Base-by-base conservation (phyloP, 164 flowering plant species). In the Stephania cephalantha region DNA sequence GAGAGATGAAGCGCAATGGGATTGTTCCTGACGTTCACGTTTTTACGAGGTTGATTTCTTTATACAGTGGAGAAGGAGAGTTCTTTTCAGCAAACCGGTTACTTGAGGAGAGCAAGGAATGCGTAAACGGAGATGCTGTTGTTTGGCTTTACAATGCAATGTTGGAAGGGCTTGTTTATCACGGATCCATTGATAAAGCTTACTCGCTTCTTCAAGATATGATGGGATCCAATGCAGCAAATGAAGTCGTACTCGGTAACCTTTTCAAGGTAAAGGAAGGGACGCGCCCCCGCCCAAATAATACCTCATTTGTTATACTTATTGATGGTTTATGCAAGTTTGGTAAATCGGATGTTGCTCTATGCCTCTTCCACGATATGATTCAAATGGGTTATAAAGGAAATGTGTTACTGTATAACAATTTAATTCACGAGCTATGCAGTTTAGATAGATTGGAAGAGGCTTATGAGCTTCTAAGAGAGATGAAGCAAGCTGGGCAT, bases 371-470 rank as follows among this genome's bases (percentile, higher is more conserved):
- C 65, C 20, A 35, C 46, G 83, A 76, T n/a, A 89, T 95, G 97
- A 76, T 68, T 66, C 79, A 25, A 64, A 55, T 77, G 68, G 88
- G 90, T 17, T 88, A 85, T 78, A 70, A 71, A 64, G 79, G 76
- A 29, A 85, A 77, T 80, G 31, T 84, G 29, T 69, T 84, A 9
- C 73, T 90, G 66, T 95, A 84, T 78, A 95, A 95, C 76, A 89
- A 93, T 71, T 68, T 95, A 46, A 95, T 95, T 71, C 80, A 86
- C 53, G 82, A 78, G 55, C 82, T 93, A 46, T 86, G 97, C 84
- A 78, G 77, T 74, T 78, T 80, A 25, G 82, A 90, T 79, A 88
- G 90, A 81, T 74, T 93, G 76, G 86, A 86, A 17, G 91, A 95
- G 72, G 80, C 89, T 76, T 79, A 77, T 71, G 78, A 81, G 70